Evolutionary conservation across 2,329 filamentous ascomycete species (phyloP), one percentile per base, ranked within the genome.

Genomic region (Pseudogymnoascus pannorum): DNA sequence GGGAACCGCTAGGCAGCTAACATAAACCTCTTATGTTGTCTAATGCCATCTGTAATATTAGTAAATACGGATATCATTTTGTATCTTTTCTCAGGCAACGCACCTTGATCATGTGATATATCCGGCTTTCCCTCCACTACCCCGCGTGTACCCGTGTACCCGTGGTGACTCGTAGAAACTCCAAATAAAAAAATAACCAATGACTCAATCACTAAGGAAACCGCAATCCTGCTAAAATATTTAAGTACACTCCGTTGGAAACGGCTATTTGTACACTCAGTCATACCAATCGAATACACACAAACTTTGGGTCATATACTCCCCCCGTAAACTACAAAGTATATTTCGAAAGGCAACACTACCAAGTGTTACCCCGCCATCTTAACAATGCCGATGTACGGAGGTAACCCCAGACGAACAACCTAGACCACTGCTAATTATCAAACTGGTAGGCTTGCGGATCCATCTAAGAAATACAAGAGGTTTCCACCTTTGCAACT

Each of bases 401-500:
- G 57, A 58, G 33, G 31, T 57, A 22, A 24, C 16, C 38, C 33
- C 36, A 44, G 38, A 58, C 42, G 4, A 51, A 22, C 33, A 31
- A 44, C 14, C 18, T 22, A 22, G n/a, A n/a, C 20, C 22, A 36
- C 26, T 36, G 31, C 42, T 48, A 59, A 54, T 44, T 31, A 51
- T 26, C 38, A 42, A 29, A 22, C 18, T 44, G 9, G 22, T 35
- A 86, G 83, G 87, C 87, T 92, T 74, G 83, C 87, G 70, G 86
- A 91, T 68, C 88, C 88, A 40, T 91, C 83, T 68, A 87, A 80
- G 69, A 92, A 92, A 75, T 92, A 92, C 80, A 86, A 82, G 75
- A 77, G 78, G 60, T 92, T 91, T 73, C 79, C 80, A 68, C 84
- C 86, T 63, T 70, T 89, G 60, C 75, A 79, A 64, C 74, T 81